These are phyloP conservation scores for Daldinia decipiens DNA, from an alignment of 495 filamentous ascomycete species.

Conservation along the genomic window DNA sequence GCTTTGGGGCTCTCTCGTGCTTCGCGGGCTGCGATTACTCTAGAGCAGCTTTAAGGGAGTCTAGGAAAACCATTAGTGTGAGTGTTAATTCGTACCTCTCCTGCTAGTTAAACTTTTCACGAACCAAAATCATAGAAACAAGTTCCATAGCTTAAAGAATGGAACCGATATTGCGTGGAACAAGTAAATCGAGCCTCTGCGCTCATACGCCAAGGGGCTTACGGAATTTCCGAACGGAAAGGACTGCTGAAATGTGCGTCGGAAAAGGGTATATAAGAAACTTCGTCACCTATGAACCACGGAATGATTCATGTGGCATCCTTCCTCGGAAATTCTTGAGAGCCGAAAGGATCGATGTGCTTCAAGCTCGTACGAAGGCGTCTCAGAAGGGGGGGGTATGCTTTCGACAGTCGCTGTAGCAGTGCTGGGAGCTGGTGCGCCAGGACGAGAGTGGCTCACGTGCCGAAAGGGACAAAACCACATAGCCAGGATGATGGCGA, in stretches of 20 bases:
- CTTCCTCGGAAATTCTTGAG: constrained; percentile 36
- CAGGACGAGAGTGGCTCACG: constrained; percentile 9
- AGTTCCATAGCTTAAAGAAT: background rate
- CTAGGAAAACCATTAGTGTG: background rate
- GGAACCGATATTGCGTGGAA: background rate
- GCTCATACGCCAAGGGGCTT: background rate
- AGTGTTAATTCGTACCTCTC: background rate
- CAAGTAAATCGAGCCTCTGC: background rate
- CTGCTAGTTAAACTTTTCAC: background rate
- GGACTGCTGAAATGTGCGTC: background rate
- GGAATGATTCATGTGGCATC: constrained; percentile 13
- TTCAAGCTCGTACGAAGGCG: constrained; percentile 28
- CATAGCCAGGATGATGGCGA: constrained; percentile 35
- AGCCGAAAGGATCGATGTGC: constrained; percentile 26
- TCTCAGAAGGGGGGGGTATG: constrained; percentile 9
- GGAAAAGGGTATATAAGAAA: background rate
- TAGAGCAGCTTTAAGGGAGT: background rate
- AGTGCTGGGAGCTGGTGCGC: background rate
- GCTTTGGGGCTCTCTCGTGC: background rate
- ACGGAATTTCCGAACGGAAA: background rate
- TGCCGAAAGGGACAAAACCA: constrained; percentile 37
- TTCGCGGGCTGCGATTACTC: background rate
- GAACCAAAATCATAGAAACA: background rate
- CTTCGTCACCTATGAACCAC: constrained; percentile 5
- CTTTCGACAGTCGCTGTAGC: constrained; percentile 1